Percentiles rank a stretch among this genome's conserved stretches.
These are phyloP conservation scores for Geosmithia morbida DNA, from an alignment of 2,329 filamentous ascomycete species.

Conservation along the genomic window DNA sequence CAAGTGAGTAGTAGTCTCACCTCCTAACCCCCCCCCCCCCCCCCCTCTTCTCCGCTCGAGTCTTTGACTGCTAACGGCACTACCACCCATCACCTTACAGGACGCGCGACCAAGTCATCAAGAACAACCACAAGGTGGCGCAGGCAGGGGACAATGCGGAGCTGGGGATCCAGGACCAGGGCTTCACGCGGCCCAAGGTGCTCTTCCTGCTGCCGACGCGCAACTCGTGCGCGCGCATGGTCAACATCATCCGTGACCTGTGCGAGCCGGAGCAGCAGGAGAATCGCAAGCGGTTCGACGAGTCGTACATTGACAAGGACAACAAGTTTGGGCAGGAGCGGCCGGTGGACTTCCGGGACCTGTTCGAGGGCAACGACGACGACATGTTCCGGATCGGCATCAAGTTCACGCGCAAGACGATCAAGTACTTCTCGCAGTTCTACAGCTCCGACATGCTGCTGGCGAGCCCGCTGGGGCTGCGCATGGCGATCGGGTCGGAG, in stretches of 20 bases:
- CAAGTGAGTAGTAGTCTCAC: conserved; percentile 45
- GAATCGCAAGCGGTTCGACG: conserved; percentile 84
- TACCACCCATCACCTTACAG: no score
- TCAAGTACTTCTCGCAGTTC: conserved; percentile 91
- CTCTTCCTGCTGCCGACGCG: conserved; percentile 82
- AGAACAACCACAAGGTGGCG: conserved; percentile 72
- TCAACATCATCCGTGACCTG: conserved; percentile 63
- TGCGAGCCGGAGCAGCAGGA: conserved; percentile 83
- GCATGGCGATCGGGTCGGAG: conserved; percentile 78
- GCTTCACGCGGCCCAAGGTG: conserved; percentile 88
- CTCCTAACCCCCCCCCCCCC: neutral
- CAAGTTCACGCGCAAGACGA: conserved; percentile 90
- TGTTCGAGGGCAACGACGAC: conserved; percentile 91
- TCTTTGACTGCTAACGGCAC: conserved; percentile 6
- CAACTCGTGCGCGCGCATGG: conserved; percentile 65
- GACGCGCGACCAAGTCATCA: conserved; percentile 80
- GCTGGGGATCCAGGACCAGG: conserved; percentile 75
- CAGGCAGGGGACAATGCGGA: conserved; percentile 50
- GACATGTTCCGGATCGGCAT: conserved; percentile 94
- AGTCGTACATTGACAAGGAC: conserved; percentile 59
- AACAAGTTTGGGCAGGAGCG: conserved; percentile 54
- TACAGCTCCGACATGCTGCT: conserved; percentile 95
- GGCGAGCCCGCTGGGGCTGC: conserved; percentile 76
- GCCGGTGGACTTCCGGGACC: conserved; percentile 72
- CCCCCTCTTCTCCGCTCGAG: neutral